phyloP scores from a whole-genome alignment of 208 protist genomes.

The Wallacemonas collosoma region DNA sequence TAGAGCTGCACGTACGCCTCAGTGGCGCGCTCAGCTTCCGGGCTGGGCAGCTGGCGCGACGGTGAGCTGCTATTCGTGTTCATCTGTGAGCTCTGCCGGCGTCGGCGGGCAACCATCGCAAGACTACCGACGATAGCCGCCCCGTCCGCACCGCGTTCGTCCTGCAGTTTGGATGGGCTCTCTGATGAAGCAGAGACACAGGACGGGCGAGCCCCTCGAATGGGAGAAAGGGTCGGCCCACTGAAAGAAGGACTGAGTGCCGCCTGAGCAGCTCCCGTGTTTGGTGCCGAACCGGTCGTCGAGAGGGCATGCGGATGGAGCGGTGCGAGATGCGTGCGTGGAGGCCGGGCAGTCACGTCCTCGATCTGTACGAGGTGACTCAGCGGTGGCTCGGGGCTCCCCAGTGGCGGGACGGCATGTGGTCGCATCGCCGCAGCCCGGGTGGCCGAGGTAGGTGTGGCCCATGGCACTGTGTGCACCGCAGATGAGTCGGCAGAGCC shows the following conservation, averaged over 20 bases:
- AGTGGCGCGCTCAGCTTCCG: not conserved
- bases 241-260: not conserved
- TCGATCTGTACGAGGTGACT: not conserved
- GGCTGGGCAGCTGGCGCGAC: slow-evolving; percentile 1
- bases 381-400: not conserved
- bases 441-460: not conserved
- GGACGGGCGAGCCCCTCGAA: slow-evolving; percentile 1
- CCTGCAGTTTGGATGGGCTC: slow-evolving; percentile 6
- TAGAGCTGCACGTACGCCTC: slow-evolving; percentile 15
- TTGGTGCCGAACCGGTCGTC: not conserved
- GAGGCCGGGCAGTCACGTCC: slow-evolving; percentile 8
- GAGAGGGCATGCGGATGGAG: not conserved
- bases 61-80: not conserved
- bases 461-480: not conserved
- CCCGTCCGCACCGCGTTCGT: not conserved
- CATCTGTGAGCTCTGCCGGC: slow-evolving; percentile 5
- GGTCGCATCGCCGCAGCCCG: not conserved
- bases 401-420: not conserved
- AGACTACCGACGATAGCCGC: slow-evolving; percentile 1
- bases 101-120: slow-evolving; percentile 7
- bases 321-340: slow-evolving; percentile 8
- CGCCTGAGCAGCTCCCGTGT: not conserved
- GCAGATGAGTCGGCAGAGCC: no score
- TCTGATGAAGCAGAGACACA: not conserved
- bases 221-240: not conserved